Evolutionary conservation across 257 asterid genomes (phyloP).

Genomic region (Avicennia marina): DNA sequence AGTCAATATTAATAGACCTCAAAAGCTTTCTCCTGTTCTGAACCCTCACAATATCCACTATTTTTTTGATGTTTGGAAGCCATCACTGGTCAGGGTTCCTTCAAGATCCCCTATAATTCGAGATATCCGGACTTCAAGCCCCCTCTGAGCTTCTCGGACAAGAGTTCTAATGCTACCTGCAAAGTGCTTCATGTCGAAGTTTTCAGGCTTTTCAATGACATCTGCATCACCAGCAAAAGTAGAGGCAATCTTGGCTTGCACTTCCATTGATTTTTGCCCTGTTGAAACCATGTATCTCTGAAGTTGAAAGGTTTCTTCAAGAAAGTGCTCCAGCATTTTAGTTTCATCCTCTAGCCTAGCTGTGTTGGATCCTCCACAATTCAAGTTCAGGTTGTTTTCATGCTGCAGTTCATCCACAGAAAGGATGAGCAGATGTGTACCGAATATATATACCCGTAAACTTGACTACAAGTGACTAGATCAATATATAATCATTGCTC

Average conservation of each 20-base stretch:
- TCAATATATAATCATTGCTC: too few species aligned
- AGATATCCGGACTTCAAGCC: constrained; percentile 80
- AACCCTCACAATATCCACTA: neutral
- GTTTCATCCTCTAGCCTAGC: constrained; percentile 70
- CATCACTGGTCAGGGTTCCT: constrained; percentile 80
- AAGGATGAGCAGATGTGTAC: neutral
- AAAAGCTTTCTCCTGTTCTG: too few species aligned
- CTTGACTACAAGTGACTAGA: too few species aligned
- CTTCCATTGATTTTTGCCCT: constrained; percentile 74
- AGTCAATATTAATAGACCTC: too few species aligned
- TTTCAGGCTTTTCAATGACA: constrained; percentile 49
- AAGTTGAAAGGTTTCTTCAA: constrained; percentile 87
- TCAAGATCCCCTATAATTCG: constrained; percentile 85
- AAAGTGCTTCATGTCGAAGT: constrained; percentile 68
- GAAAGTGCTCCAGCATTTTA: constrained; percentile 62
- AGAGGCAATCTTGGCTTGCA: constrained; percentile 63
- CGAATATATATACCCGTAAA: too few species aligned
- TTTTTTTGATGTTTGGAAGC: constrained; percentile 56
- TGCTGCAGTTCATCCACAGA: constrained; percentile 38
- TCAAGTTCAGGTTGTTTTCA: constrained; percentile 39
- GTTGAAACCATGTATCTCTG: constrained; percentile 89
- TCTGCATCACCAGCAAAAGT: constrained; percentile 42
- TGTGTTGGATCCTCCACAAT: constrained; percentile 32
- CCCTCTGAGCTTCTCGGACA: constrained; percentile 79
- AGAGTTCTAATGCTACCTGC: constrained; percentile 62